phyloP scores from a whole-genome alignment of 2,329 filamentous ascomycete genomes.

The Pseudogymnoascus sp. region DNA sequence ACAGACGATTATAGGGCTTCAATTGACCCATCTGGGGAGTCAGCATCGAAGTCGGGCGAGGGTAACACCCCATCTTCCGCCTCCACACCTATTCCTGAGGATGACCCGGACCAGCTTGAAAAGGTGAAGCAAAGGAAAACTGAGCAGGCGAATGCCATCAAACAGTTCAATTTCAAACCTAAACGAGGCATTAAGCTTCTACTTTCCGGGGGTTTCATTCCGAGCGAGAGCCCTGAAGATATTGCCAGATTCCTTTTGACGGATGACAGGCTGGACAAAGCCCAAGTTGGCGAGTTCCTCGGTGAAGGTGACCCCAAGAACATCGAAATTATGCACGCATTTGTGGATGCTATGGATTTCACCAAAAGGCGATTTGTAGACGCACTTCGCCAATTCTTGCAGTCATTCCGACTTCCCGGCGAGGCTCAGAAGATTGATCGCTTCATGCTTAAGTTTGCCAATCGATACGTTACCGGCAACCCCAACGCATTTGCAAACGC shows the following conservation, averaged over 20 bases:
- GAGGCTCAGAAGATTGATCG: conserved; percentile 99
- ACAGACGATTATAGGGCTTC: conserved; percentile 56
- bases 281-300: conserved; percentile 85
- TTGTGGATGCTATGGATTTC: conserved; percentile 94
- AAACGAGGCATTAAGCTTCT: conserved; percentile 85
- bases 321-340: conserved; percentile 96
- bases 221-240: conserved; percentile 67
- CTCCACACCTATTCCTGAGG: conserved; percentile 65
- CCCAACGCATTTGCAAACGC: conserved; percentile 97
- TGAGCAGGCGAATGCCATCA: conserved; percentile 78
- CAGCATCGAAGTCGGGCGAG: conserved; percentile 50
- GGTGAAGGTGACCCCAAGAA: conserved; percentile 90
- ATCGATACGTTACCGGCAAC: conserved; percentile 89
- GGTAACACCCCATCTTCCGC: conserved; percentile 46
- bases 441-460: conserved; percentile 98
- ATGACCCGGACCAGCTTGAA: conserved; percentile 90
- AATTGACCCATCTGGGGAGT: conserved; percentile 63
- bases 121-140: conserved; percentile 92
- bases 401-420: conserved; percentile 88
- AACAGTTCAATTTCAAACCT: conserved; percentile 95
- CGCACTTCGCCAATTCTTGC: conserved; percentile 80
- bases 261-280: conserved; percentile 83
- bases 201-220: conserved; percentile 78
- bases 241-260: conserved; percentile 75
- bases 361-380: conserved; percentile 86